Conservation (phyloP, 345 rosid genomes). For the Bruguiera sexangula region DNA sequence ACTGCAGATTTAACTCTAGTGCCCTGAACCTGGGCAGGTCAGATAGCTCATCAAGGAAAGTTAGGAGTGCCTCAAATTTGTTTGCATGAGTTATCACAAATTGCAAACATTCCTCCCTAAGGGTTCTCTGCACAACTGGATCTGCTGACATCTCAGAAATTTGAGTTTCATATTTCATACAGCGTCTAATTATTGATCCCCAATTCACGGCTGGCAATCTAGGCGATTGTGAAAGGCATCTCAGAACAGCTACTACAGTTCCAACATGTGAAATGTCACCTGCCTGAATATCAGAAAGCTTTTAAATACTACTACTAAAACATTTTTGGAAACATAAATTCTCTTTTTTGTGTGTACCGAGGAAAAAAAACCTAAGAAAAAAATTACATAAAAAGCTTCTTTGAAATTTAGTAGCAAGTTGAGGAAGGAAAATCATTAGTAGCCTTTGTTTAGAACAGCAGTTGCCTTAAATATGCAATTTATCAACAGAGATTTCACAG, state of each 20-base stretch:
- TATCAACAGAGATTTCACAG: not conserved
- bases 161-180: conserved; percentile 74
- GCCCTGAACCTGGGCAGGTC: conserved; percentile 71
- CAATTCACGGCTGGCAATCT: conserved; percentile 78
- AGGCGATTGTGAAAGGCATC: conserved; percentile 78
- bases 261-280: conserved; percentile 29
- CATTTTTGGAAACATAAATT: not conserved
- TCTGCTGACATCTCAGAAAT: conserved; percentile 32
- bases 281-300: conserved; percentile 37
- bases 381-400: too few relatives aligned
- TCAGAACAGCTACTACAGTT: conserved; percentile 49
- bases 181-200: conserved; percentile 75
- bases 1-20: conserved; percentile 64
- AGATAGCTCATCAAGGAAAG: conserved; percentile 73
- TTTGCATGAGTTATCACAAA: conserved; percentile 70
- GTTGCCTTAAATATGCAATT: not conserved
- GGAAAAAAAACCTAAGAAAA: too few relatives aligned
- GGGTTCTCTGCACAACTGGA: conserved; percentile 37
- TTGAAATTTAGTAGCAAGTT: too few relatives aligned
- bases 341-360: not conserved
- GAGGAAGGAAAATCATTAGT: too few relatives aligned
- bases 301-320: not conserved
- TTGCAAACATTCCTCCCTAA: conserved; percentile 65
- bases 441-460: too few relatives aligned
- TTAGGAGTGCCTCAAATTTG: conserved; percentile 56